Evolutionary conservation across 106 monocot species (phyloP).

Genomic region (Apostasia shenzhenica): DNA sequence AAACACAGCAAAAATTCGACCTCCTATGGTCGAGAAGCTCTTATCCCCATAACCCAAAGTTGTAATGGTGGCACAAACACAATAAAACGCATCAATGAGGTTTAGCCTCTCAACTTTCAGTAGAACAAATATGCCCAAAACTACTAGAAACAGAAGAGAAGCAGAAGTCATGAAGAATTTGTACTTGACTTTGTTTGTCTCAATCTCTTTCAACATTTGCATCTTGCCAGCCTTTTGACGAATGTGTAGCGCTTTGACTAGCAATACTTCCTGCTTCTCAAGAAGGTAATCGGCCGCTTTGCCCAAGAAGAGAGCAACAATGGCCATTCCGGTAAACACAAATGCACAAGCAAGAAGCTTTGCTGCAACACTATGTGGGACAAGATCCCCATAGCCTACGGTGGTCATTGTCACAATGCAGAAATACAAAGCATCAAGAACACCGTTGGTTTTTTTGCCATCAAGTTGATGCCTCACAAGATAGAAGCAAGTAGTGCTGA

Average conservation of each 20-base stretch:
- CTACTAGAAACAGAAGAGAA: constrained; percentile 33
- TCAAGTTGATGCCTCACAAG: constrained; percentile 42
- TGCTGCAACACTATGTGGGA: constrained; percentile 40
- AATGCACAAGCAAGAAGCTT: constrained; percentile 83
- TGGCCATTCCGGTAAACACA: constrained; percentile 77
- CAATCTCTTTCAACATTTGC: constrained; percentile 41
- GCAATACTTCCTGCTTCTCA: constrained; percentile 72
- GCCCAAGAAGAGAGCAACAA: constrained; percentile 58
- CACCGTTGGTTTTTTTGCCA: constrained; percentile 43
- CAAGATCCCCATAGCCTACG: constrained; percentile 85
- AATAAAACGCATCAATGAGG: constrained; percentile 82
- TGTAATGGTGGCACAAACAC: constrained; percentile 89
- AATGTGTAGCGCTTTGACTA: constrained; percentile 55
- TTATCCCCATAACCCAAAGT: constrained; percentile 91
- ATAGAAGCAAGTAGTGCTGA: constrained; percentile 48
- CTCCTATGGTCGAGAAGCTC: constrained; percentile 66
- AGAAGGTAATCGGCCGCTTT: constrained; percentile 78
- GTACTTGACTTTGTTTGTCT: constrained; percentile 42
- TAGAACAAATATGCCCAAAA: constrained; percentile 44
- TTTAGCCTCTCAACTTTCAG: constrained; percentile 54
- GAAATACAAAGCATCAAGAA: constrained; percentile 84
- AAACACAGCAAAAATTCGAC: constrained; percentile 64
- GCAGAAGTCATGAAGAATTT: constrained; percentile 32
- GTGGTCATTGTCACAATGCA: constrained; percentile 93
- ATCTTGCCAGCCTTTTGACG: constrained; percentile 26